A percentile compares a stretch with the other conserved stretches of the same genome.
Evolutionary conservation across 2,329 filamentous ascomycete species (phyloP).

Genomic region (Fusarium annulatum): DNA sequence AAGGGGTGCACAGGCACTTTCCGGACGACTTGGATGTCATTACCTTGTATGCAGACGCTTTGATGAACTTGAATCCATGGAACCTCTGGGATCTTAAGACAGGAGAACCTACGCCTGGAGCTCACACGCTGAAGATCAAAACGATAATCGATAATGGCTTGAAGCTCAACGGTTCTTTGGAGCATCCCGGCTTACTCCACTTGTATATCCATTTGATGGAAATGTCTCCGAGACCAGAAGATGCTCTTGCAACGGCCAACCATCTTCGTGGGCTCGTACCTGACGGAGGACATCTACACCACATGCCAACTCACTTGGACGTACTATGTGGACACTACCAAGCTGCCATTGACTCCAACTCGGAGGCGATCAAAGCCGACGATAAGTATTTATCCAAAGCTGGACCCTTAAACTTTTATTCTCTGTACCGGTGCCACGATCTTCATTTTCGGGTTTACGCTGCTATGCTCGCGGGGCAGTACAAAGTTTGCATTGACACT

Average conservation of each 20-base stretch:
- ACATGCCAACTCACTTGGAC: slow-evolving; percentile 84
- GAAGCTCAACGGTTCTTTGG: background rate
- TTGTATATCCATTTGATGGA: slow-evolving; percentile 84
- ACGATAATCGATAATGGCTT: background rate
- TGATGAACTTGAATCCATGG: slow-evolving; percentile 57
- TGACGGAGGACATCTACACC: slow-evolving; percentile 75
- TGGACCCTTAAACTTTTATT: slow-evolving; percentile 78
- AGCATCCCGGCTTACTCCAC: slow-evolving; percentile 80
- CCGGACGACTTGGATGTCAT: slow-evolving; percentile 55
- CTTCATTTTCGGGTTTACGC: slow-evolving; percentile 81
- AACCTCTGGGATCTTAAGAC: background rate
- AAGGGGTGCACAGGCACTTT: slow-evolving; percentile 48
- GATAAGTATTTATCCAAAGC: slow-evolving; percentile 70
- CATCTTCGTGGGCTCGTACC: slow-evolving; percentile 72
- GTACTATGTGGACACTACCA: slow-evolving; percentile 75
- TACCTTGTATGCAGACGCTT: slow-evolving; percentile 54
- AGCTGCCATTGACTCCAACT: slow-evolving; percentile 73
- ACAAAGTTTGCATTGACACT: slow-evolving; percentile 69
- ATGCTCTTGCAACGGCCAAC: slow-evolving; percentile 70
- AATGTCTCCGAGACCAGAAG: slow-evolving; percentile 75
- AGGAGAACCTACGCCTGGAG: background rate
- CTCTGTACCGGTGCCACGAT: slow-evolving; percentile 79
- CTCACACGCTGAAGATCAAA: background rate
- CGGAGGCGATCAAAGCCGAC: slow-evolving; percentile 74
- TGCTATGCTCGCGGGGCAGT: slow-evolving; percentile 80